Conservation (phyloP, 2,329 filamentous ascomycete genomes). For the Colletotrichum shisoi region DNA sequence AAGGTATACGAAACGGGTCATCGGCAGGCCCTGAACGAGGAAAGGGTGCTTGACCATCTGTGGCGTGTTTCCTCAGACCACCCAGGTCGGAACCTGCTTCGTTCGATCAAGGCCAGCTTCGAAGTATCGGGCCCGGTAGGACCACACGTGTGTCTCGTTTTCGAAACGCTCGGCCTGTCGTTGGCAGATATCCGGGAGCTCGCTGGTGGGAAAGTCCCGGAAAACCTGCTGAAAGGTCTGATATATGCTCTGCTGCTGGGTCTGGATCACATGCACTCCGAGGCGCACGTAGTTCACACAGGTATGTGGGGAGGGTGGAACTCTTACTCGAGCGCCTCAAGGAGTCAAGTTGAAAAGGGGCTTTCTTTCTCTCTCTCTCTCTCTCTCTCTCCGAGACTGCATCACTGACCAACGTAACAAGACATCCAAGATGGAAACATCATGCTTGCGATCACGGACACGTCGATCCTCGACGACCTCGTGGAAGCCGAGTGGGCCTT, state of each 20-base stretch:
- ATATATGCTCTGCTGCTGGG: conserved; percentile 26
- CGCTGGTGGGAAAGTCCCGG: conserved; percentile 32
- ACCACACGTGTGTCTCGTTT: conserved; percentile 25
- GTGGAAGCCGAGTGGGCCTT: conserved; percentile 36
- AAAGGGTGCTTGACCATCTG: conserved; percentile 12
- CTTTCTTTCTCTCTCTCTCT: neutral
- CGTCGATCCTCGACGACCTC: conserved; percentile 32
- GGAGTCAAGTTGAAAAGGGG: neutral
- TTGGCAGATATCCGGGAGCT: conserved; percentile 35
- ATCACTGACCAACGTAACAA: conserved; percentile 28
- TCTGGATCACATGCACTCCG: conserved; percentile 33
- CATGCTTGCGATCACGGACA: conserved; percentile 40
- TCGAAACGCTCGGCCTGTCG: conserved; percentile 32
- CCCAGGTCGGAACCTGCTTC: conserved; percentile 21
- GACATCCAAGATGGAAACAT: conserved; percentile 44
- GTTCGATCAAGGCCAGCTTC: conserved; percentile 22
- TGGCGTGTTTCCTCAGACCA: conserved; percentile 20
- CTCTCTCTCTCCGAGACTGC: too few relatives aligned
- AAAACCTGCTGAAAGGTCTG: conserved; percentile 26
- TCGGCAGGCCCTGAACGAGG: conserved; percentile 30
- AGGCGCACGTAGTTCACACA: conserved; percentile 31
- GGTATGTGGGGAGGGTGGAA: conserved; percentile 10
- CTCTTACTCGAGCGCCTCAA: too few relatives aligned
- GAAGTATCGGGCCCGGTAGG: conserved; percentile 18
- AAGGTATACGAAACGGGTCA: conserved; percentile 31